Percentiles rank a stretch among this genome's conserved stretches.
phyloP scores from a whole-genome alignment of 2,329 filamentous ascomycete species.

The Alternaria brassicae region DNA sequence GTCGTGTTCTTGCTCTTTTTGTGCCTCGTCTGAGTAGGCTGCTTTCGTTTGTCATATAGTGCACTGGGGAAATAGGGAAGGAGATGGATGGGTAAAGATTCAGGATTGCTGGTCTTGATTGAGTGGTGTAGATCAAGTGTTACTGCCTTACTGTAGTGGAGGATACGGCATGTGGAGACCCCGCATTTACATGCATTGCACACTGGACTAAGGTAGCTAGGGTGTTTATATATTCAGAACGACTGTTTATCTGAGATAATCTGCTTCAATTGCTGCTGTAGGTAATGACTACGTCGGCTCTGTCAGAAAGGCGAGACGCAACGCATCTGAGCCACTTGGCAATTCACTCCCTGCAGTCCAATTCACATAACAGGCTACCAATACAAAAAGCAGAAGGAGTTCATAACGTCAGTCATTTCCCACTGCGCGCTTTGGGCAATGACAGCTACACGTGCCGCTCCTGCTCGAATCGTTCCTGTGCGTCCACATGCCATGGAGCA shows the following conservation, averaged over 20 bases:
- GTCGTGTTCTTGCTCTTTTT: conserved; percentile 12
- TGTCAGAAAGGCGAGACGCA: neutral
- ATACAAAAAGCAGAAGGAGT: neutral
- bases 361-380: neutral
- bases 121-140: neutral
- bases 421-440: neutral
- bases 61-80: neutral
- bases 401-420: neutral
- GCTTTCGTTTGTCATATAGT: neutral
- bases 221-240: neutral
- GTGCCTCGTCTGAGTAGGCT: neutral
- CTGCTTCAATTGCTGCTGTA: neutral
- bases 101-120: neutral
- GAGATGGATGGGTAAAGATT: neutral
- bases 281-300: neutral
- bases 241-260: neutral
- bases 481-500: neutral
- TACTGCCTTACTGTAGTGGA: neutral
- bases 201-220: neutral
- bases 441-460: neutral
- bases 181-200: conserved; percentile 4
- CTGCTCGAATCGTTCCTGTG: neutral
- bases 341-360: neutral
- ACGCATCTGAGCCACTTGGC: too few species aligned
- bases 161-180: conserved; percentile 11